These are phyloP conservation scores for Kondoa malvinella DNA, from an alignment of 768 basidiomycete genomes.

Conservation along the genomic window DNA sequence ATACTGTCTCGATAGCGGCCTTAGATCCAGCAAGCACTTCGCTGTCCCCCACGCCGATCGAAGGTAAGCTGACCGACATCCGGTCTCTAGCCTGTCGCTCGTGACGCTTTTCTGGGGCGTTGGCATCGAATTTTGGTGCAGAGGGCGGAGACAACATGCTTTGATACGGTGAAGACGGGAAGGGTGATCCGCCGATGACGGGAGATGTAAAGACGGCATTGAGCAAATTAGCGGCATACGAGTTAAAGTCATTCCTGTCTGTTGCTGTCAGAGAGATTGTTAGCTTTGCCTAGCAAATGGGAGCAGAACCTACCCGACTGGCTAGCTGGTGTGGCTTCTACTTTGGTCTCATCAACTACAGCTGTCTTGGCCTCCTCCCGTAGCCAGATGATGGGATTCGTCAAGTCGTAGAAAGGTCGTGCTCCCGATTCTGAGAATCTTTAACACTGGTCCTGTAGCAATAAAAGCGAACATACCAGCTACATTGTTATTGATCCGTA, in stretches of 20 bases:
- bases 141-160: background rate
- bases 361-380: slow-evolving; percentile 31
- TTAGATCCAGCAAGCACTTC: slow-evolving; percentile 35
- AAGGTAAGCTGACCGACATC: background rate
- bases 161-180: slow-evolving; percentile 6
- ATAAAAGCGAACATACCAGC: slow-evolving; percentile 40
- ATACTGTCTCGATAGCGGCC: slow-evolving; percentile 78
- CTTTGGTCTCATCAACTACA: slow-evolving; percentile 7
- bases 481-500: slow-evolving; percentile 77
- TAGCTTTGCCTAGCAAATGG: background rate
- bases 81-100: slow-evolving; percentile 10
- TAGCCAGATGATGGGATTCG: slow-evolving; percentile 51
- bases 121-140: slow-evolving; percentile 1
- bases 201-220: slow-evolving; percentile 25
- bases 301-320: background rate
- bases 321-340: background rate
- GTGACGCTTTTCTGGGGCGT: slow-evolving; percentile 12
- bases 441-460: background rate
- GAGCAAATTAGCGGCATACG: slow-evolving; percentile 30
- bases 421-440: slow-evolving; percentile 37
- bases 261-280: slow-evolving; percentile 1
- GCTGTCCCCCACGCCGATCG: slow-evolving; percentile 4
- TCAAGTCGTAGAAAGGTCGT: slow-evolving; percentile 56
- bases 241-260: slow-evolving; percentile 25
- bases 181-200: slow-evolving; percentile 13